Evolutionary conservation across 1,139 yeast genomes (phyloP).

Genomic region (Insectozyma bohioensis): DNA sequence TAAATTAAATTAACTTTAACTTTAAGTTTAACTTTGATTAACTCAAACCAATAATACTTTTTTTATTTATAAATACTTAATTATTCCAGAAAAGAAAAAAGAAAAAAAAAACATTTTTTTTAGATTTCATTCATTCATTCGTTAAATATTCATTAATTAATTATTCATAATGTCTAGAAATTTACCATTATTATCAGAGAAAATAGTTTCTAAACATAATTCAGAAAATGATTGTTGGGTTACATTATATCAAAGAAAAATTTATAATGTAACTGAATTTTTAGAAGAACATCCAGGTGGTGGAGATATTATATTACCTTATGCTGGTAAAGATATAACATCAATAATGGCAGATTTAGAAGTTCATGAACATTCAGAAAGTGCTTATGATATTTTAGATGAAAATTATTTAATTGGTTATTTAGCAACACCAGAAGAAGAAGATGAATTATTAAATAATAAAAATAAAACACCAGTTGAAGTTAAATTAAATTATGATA

Average conservation of each 20-base stretch:
- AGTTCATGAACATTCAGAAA: slow-evolving; percentile 77
- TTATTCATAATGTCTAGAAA: slow-evolving; percentile 25
- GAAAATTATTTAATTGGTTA: slow-evolving; percentile 59
- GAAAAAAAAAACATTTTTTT: too few relatives aligned
- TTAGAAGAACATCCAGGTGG: slow-evolving; percentile 90
- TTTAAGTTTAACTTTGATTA: too few relatives aligned
- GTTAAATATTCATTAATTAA: too few relatives aligned
- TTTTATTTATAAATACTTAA: too few relatives aligned
- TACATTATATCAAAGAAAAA: slow-evolving; percentile 66
- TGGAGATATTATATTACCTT: slow-evolving; percentile 66
- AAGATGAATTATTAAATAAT: slow-evolving; percentile 42
- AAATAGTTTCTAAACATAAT: slow-evolving; percentile 52
- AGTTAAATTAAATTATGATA: slow-evolving; percentile 28
- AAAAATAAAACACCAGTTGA: slow-evolving; percentile 44
- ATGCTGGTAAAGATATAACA: slow-evolving; percentile 85
- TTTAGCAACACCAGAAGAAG: slow-evolving; percentile 47
- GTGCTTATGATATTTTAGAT: slow-evolving; percentile 86
- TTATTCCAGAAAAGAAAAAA: too few relatives aligned
- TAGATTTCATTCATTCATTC: too few relatives aligned
- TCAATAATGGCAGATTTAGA: slow-evolving; percentile 67
- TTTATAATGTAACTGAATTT: slow-evolving; percentile 79
- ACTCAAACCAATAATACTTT: too few relatives aligned
- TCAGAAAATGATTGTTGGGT: slow-evolving; percentile 69
- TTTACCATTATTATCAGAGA: slow-evolving; percentile 34
- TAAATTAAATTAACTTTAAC: too few relatives aligned